A percentile compares a stretch with the other conserved stretches of the same genome.
These are phyloP conservation scores for Coniochaeta sp. DNA, from an alignment of 2,329 filamentous ascomycete genomes.

Conservation along the genomic window DNA sequence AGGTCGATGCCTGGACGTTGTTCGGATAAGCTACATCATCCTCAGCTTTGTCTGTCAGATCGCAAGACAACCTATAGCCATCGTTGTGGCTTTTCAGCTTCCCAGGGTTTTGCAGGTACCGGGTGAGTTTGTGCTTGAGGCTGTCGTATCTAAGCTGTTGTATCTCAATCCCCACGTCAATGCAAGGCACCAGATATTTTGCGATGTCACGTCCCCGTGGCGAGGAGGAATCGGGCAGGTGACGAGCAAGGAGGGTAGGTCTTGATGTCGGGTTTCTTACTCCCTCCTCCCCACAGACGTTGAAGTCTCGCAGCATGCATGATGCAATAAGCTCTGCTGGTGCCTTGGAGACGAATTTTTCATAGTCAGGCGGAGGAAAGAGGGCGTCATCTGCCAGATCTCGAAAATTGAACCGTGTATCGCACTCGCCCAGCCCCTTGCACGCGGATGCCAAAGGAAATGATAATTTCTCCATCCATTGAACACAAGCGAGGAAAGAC, in stretches of 20 bases:
- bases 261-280: neutral
- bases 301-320: neutral
- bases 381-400: neutral
- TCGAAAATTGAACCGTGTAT: neutral
- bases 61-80: neutral
- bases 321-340: neutral
- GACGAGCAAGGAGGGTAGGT: neutral
- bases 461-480: neutral
- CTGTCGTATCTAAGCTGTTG: neutral
- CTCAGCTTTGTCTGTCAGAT: neutral
- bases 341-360: neutral
- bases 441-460: neutral
- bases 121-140: neutral
- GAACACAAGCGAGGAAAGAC: neutral
- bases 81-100: neutral
- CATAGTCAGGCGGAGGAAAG: neutral
- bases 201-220: neutral
- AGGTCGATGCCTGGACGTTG: neutral
- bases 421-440: neutral
- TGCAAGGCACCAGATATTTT: neutral
- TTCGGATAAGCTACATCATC: neutral
- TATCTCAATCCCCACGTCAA: neutral
- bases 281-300: neutral
- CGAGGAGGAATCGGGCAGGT: neutral
- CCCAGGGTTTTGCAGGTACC: neutral